Conservation (phyloP, 495 filamentous ascomycete genomes). For the Xylaria venustula region DNA sequence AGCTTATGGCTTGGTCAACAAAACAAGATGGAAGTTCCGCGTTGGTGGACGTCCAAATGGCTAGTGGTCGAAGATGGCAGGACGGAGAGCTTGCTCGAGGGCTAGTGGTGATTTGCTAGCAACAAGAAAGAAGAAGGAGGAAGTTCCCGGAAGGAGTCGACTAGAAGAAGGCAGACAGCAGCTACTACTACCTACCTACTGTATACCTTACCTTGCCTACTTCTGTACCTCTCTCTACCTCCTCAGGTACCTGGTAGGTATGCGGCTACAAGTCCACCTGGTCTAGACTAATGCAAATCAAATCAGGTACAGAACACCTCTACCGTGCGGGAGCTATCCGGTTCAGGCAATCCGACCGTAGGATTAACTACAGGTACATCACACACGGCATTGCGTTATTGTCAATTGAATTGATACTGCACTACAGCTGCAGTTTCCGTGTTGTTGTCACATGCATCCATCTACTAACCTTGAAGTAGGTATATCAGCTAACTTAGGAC, state of each 20-base stretch:
- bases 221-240: no score
- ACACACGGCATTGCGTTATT: no score
- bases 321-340: slow-evolving; percentile 3
- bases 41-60: background rate
- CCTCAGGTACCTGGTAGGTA: background rate
- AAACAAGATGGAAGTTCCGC: background rate
- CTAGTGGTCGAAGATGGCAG: background rate
- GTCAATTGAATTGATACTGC: no score
- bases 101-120: background rate
- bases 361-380: background rate
- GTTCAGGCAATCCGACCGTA: background rate
- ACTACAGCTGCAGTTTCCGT: background rate
- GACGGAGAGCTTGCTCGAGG: background rate
- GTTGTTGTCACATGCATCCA: background rate
- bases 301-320: slow-evolving; percentile 9
- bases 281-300: slow-evolving; percentile 5
- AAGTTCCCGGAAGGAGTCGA: background rate
- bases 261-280: background rate
- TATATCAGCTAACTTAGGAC: no score
- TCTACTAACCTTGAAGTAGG: background rate
- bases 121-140: background rate
- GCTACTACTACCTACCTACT: no score
- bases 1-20: background rate
- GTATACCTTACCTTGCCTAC: no score
- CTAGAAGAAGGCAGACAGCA: no score